Evolutionary conservation across 1,284 basidiomycete species (phyloP), one percentile per base, ranked within the genome.

Genomic region (Moniliophthora roreri): DNA sequence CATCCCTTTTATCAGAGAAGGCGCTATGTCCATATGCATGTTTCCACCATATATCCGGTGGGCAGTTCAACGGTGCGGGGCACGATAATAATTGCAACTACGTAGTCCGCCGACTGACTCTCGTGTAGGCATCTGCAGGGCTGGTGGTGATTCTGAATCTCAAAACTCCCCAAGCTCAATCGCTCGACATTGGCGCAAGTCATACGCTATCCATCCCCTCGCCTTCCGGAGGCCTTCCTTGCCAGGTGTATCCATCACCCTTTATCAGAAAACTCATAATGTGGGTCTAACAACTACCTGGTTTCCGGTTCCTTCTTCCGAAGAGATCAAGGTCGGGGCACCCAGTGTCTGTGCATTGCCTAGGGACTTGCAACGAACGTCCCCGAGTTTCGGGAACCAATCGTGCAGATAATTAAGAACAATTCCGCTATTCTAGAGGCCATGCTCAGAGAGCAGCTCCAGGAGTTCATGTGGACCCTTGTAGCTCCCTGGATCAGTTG

Each of bases 231-330:
- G n/a, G n/a, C n/a, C n/a, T n/a, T 18, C 62, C 59, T 3, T 55
- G 60, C 23, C 42, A 39, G 18, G 44, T 44, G 13, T 28, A 61
- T 21, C 20, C 59, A 37, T 28, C 2, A 50, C 54, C 15, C 50
- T 63, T 2, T 18, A 26, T 3, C 3, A 39, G 54, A 18, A 60
- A 55, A 1, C 38, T 63, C 16, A 52, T 57, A 11, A 34, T 58
- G 16, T 34, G 24, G 13, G 56, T 28, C n/a, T 47, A 47, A 10
- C 21, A 50, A 32, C 5, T 49, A 61, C 4, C 56, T 46, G 4
- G 58, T 60, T 4, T 59, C 50, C 16, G 60, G 57, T 47, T 61
- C 55, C 42, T 62, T 57, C 50, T 62, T 62, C 32, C 41, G 3
- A 18, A 37, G 16, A 52, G 3, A 53, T 41, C 38, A 53, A 48